Percentiles rank a stretch among this genome's conserved stretches.
phyloP scores from a whole-genome alignment of 139 green algal species.

The Yamagishiella unicocca region DNA sequence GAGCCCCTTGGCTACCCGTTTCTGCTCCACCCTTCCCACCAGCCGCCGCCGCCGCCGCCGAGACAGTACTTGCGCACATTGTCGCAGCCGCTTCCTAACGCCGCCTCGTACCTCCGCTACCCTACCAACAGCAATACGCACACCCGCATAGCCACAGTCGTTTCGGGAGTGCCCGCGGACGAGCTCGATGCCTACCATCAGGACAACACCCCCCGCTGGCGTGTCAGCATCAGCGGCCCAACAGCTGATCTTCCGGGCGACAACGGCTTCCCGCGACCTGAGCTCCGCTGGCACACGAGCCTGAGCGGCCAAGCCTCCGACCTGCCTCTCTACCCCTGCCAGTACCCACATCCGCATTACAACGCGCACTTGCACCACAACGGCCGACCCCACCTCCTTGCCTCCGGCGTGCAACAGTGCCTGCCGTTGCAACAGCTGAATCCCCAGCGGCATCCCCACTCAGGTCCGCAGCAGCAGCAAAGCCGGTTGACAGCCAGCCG shows the following conservation, averaged over 20 bases:
- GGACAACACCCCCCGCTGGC: neutral
- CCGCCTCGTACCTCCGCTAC: neutral
- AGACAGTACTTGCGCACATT: neutral
- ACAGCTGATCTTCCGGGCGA: neutral
- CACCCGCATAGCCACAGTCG: no score
- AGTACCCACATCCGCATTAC: neutral
- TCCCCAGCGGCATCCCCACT: neutral
- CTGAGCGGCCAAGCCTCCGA: neutral
- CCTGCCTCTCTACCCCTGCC: neutral
- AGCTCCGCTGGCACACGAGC: neutral
- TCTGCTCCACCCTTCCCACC: neutral
- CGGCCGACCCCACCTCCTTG: neutral
- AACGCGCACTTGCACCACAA: neutral
- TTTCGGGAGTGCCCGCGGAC: no score
- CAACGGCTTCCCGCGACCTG: neutral
- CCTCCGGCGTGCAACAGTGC: neutral
- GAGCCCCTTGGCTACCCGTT: no score
- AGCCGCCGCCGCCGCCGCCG: neutral
- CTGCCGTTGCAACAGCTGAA: neutral
- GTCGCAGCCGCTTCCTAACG: neutral
- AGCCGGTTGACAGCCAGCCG: neutral
- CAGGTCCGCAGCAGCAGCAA: slow-evolving; percentile 9
- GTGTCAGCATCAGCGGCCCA: slow-evolving; percentile 37
- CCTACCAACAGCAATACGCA: neutral
- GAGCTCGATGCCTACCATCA: neutral